Evolutionary conservation across 306 rosid species (phyloP), one percentile per base, ranked within the genome.

Genomic region (Lotus japonicus): DNA sequence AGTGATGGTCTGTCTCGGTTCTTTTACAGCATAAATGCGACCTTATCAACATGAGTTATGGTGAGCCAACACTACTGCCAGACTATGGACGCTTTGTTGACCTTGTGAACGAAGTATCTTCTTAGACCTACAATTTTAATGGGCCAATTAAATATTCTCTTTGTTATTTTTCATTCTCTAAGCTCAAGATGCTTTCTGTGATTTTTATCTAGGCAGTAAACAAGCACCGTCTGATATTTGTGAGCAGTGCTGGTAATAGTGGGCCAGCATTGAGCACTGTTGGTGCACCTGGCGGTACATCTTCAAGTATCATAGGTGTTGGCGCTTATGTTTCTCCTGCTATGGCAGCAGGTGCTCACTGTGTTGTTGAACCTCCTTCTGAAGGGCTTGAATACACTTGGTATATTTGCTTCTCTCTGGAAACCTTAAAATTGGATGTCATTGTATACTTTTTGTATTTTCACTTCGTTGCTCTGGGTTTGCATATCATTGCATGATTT

Each of bases 231-330:
- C 55, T 94, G 65, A 84, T 94, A 80, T 94, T 88, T 74, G 95
- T 94, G 74, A 94, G 97, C 82, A 94, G 97, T 80, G 99, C 99
- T 76, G 99, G 97, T 66, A 94, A 94, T 81, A 88, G 83, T 82
- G 99, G 99, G 67, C 99, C 99, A 55, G 99, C 99, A 51, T 83
- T 94, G 87, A 94, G 82, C 82, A 94, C 99, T 68, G 99, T 94
- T 63, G 98, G 98, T 72, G 97, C 98, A 58, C 98, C 98, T 81
- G 99, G 99, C 56, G 99, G 97, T 71, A 94, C 99, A 50, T 73
- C 95, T 68, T 86, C 99, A 75, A 82, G 89, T 78, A 90, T 94
- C 70, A 90, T 94, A 42, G 97, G 99, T 65, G 87, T 94, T 72
- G 97, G 99, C 33, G 99, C 99, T 7, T 94, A 88, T 72, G 92